Evolutionary conservation across 805 yeast genomes (phyloP).

Genomic region (Zygosaccharomyces kombuchaensis): DNA sequence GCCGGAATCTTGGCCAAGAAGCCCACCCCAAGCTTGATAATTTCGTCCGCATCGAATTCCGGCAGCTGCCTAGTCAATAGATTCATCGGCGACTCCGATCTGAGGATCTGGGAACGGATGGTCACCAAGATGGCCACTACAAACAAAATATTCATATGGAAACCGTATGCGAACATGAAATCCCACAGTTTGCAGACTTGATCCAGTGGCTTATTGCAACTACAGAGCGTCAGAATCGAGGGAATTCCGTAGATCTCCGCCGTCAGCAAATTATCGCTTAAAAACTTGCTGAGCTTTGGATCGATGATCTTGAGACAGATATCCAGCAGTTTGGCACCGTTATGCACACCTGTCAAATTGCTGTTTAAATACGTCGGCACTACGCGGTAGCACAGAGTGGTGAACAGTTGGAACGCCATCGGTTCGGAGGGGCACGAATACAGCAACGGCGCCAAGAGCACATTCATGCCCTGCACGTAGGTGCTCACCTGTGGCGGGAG

Average conservation of each 20-base stretch:
- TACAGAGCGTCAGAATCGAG: slow-evolving; percentile 75
- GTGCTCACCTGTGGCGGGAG: slow-evolving; percentile 25
- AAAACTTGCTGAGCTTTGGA: slow-evolving; percentile 56
- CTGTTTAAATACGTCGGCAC: slow-evolving; percentile 79
- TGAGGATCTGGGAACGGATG: slow-evolving; percentile 59
- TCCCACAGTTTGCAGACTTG: slow-evolving; percentile 85
- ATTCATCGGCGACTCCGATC: slow-evolving; percentile 62
- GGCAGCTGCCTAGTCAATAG: slow-evolving; percentile 66
- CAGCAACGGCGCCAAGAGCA: slow-evolving; percentile 76
- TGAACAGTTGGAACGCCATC: slow-evolving; percentile 72
- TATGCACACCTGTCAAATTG: slow-evolving; percentile 74
- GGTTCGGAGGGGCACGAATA: slow-evolving; percentile 77
- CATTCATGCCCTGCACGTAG: slow-evolving; percentile 93
- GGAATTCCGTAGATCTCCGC: slow-evolving; percentile 88
- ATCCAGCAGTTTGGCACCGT: slow-evolving; percentile 71
- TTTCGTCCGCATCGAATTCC: slow-evolving; percentile 60
- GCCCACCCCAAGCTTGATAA: slow-evolving; percentile 73
- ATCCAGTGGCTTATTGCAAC: slow-evolving; percentile 79
- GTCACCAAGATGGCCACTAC: slow-evolving; percentile 77
- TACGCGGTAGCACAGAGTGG: slow-evolving; percentile 53
- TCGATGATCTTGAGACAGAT: slow-evolving; percentile 66
- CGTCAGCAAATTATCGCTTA: slow-evolving; percentile 46
- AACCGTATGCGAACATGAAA: slow-evolving; percentile 83
- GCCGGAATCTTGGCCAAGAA: slow-evolving; percentile 73
- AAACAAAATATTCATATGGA: slow-evolving; percentile 79